phyloP scores from a whole-genome alignment of 2,329 filamentous ascomycete species.

The Paraconiothyrium brasiliense region DNA sequence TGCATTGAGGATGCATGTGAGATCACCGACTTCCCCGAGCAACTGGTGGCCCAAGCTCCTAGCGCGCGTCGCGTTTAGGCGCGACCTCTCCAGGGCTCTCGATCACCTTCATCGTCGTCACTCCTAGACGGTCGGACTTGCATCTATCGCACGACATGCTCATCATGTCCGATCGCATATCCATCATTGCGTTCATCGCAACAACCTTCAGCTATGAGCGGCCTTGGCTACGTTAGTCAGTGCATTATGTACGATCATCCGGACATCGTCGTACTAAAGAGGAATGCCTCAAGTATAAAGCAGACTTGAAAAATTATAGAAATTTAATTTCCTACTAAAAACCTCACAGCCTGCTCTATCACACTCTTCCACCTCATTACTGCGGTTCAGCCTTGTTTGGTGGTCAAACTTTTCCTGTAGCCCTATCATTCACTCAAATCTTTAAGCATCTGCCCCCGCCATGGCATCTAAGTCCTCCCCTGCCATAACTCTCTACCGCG shows the following conservation, averaged over 20 bases:
- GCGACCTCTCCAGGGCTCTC: background rate
- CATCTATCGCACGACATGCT: background rate
- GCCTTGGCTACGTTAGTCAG: background rate
- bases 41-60: conserved; percentile 6
- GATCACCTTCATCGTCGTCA: background rate
- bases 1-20: too few species aligned
- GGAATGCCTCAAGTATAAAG: background rate
- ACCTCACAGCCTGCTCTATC: background rate
- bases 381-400: background rate
- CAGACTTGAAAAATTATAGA: background rate
- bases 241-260: conserved; percentile 5
- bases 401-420: background rate
- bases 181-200: background rate
- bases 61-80: background rate
- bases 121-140: background rate
- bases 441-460: background rate
- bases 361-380: background rate
- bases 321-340: background rate
- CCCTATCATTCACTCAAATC: background rate
- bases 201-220: background rate
- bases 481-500: conserved; percentile 60
- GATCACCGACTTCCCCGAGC: background rate
- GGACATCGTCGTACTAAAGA: conserved; percentile 13
- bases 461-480: conserved; percentile 12
- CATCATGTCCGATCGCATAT: background rate